phyloP scores from a whole-genome alignment of 2,329 filamentous ascomycete species.

The Plectosphaerella sp. region DNA sequence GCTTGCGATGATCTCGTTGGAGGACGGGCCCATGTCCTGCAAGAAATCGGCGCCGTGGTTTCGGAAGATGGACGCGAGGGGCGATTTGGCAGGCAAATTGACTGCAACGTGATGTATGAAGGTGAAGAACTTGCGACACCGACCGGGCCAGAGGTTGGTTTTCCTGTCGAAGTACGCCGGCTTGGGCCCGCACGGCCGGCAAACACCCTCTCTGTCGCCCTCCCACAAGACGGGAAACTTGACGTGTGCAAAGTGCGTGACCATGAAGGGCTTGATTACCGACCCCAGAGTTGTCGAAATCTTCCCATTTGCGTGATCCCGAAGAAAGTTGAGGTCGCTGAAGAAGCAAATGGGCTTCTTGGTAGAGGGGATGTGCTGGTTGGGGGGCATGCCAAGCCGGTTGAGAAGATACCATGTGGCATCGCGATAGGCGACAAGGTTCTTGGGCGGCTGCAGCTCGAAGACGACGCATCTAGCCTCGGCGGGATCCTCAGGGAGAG shows the following conservation, averaged over 20 bases:
- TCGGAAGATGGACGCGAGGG: constrained; percentile 14
- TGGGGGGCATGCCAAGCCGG: background rate
- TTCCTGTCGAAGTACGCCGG: constrained; percentile 42
- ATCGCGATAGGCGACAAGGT: constrained; percentile 32
- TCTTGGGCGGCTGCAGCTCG: constrained; percentile 30
- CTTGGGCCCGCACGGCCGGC: constrained; percentile 38
- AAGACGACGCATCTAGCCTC: constrained; percentile 31
- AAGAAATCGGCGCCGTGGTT: constrained; percentile 11
- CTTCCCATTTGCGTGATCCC: too few species aligned
- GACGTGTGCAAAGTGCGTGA: constrained; percentile 19
- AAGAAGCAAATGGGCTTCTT: too few species aligned
- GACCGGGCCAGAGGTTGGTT: constrained; percentile 31
- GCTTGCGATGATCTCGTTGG: constrained; percentile 48
- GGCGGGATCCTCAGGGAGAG: constrained; percentile 25
- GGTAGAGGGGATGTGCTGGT: too few species aligned
- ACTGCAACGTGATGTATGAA: constrained; percentile 41
- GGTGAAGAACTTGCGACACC: constrained; percentile 22
- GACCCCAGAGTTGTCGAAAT: background rate
- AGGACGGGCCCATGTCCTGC: constrained; percentile 38
- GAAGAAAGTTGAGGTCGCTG: too few species aligned
- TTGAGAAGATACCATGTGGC: constrained; percentile 27
- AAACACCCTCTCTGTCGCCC: constrained; percentile 23
- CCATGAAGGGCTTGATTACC: constrained; percentile 13
- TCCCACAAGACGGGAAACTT: constrained; percentile 23
- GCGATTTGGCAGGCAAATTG: constrained; percentile 20